Conservation (phyloP, 768 basidiomycete species). For the Phallus indusiatus region DNA sequence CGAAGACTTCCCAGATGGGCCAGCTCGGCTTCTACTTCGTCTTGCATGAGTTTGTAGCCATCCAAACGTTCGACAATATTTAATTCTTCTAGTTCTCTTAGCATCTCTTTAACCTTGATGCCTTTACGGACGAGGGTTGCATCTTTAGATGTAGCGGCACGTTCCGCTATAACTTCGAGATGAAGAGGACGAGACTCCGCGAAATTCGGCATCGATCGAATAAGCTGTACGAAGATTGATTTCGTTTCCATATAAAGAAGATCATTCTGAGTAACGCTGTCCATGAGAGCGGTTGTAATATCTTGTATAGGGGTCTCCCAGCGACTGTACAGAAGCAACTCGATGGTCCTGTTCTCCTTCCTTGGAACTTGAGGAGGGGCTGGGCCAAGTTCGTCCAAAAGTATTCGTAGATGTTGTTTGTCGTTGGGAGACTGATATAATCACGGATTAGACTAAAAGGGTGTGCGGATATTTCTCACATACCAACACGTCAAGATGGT, state of each 20-base stretch:
- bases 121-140: slow-evolving; percentile 91
- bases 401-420: slow-evolving; percentile 92
- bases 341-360: slow-evolving; percentile 93
- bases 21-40: slow-evolving; percentile 92
- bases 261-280: slow-evolving; percentile 93
- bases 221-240: slow-evolving; percentile 95
- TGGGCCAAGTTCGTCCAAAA: slow-evolving; percentile 91
- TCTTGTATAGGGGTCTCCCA: slow-evolving; percentile 99
- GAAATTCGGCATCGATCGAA: slow-evolving; percentile 84
- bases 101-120: slow-evolving; percentile 99
- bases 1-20: slow-evolving; percentile 92
- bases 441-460: slow-evolving; percentile 1
- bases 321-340: slow-evolving; percentile 86
- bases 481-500: slow-evolving; percentile 92
- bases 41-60: slow-evolving; percentile 91
- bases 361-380: slow-evolving; percentile 94
- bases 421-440: slow-evolving; percentile 80
- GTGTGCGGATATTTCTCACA: slow-evolving; percentile 20
- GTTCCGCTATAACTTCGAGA: slow-evolving; percentile 80
- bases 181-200: slow-evolving; percentile 85
- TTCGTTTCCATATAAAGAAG: slow-evolving; percentile 99
- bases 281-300: slow-evolving; percentile 92
- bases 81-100: slow-evolving; percentile 88
- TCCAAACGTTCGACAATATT: slow-evolving; percentile 77
- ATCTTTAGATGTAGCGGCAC: slow-evolving; percentile 96